These are phyloP conservation scores for Aspergillus ustus DNA, from an alignment of 2,329 filamentous ascomycete species.

Conservation along the genomic window DNA sequence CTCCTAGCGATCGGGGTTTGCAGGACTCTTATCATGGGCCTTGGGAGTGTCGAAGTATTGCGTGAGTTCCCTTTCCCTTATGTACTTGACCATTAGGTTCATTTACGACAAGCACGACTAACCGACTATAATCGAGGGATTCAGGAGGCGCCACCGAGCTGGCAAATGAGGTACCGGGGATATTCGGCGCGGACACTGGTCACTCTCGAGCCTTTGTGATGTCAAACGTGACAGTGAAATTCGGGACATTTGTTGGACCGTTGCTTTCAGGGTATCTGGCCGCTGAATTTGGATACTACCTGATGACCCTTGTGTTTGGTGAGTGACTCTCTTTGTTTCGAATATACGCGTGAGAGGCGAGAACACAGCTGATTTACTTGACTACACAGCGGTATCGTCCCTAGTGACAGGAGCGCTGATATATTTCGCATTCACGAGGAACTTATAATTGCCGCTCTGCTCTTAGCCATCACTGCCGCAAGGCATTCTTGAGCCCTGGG, in stretches of 20 bases:
- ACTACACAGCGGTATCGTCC: too few species aligned
- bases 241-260: not conserved
- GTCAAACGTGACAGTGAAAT: slow-evolving; percentile 1
- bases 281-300: not conserved
- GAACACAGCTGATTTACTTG: too few species aligned
- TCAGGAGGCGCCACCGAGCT: not conserved
- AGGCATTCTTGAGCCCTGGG: too few species aligned
- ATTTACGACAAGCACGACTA: not conserved
- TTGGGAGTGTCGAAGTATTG: not conserved
- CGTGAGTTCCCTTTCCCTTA: not conserved
- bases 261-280: not conserved
- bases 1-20: not conserved
- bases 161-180: not conserved
- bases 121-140: too few species aligned
- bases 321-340: not conserved
- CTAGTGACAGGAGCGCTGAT: too few species aligned
- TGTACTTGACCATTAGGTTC: too few species aligned
- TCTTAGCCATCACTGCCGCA: too few species aligned
- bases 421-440: too few species aligned
- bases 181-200: not conserved
- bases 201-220: not conserved
- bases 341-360: too few species aligned
- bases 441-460: too few species aligned
- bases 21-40: not conserved
- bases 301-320: slow-evolving; percentile 1